A percentile compares a stretch with the other conserved stretches of the same genome.
Conservation (phyloP, 2,329 filamentous ascomycete genomes). For the Fusarium citri region DNA sequence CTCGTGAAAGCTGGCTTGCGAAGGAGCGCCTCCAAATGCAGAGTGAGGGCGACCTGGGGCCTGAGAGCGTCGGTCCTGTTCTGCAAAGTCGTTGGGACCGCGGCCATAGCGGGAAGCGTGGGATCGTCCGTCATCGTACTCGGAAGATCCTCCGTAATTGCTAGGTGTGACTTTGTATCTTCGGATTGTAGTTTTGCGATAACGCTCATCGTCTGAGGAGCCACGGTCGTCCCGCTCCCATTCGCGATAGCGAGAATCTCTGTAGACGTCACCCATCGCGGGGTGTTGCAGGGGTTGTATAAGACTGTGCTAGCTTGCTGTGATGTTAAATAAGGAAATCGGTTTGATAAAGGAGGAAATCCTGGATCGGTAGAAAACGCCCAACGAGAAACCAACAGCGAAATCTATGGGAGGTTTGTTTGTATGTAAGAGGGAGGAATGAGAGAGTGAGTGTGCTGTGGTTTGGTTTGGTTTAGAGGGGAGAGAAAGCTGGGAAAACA, state of each 20-base stretch:
- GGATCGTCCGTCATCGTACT: slow-evolving; percentile 61
- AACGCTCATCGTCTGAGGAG: slow-evolving; percentile 59
- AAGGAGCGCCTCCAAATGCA: slow-evolving; percentile 58
- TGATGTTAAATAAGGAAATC: slow-evolving; percentile 8
- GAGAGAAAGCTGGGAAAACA: slow-evolving; percentile 31
- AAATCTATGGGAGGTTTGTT: slow-evolving; percentile 31
- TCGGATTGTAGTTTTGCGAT: slow-evolving; percentile 61
- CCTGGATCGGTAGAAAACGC: slow-evolving; percentile 27
- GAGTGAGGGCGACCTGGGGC: slow-evolving; percentile 64
- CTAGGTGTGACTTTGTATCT: slow-evolving; percentile 63
- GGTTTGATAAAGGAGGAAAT: slow-evolving; percentile 1
- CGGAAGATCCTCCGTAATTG: slow-evolving; percentile 55
- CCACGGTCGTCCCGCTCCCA: slow-evolving; percentile 47
- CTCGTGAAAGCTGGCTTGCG: slow-evolving; percentile 58
- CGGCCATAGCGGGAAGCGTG: slow-evolving; percentile 56
- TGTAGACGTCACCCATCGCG: slow-evolving; percentile 52
- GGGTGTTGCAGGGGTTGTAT: slow-evolving; percentile 37
- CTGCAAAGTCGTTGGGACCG: slow-evolving; percentile 55
- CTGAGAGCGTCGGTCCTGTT: slow-evolving; percentile 58
- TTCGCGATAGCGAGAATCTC: slow-evolving; percentile 52
- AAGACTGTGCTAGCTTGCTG: slow-evolving; percentile 25
- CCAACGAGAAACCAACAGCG: slow-evolving; percentile 33
- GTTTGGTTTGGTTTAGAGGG: slow-evolving; percentile 22
- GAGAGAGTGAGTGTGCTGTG: background rate
- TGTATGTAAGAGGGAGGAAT: slow-evolving; percentile 32